These are phyloP conservation scores for Castanospermum australe DNA, from an alignment of 306 rosid genomes.

Conservation along the genomic window DNA sequence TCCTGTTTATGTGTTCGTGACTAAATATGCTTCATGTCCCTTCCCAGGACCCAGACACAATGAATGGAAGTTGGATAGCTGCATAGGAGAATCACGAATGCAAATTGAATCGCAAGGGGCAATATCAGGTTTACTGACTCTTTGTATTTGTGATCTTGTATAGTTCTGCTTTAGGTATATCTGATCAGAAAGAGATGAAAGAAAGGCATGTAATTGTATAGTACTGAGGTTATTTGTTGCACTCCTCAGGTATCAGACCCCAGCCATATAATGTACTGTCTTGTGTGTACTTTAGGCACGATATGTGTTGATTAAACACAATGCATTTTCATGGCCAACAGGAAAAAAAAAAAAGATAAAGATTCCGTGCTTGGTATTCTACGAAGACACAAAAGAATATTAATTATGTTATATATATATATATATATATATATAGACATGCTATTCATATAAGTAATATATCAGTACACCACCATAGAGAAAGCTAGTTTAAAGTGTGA, in stretches of 20 bases:
- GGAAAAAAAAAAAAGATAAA: too few relatives aligned
- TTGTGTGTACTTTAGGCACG: too few relatives aligned
- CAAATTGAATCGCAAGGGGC: neutral
- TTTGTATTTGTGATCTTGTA: slow-evolving; percentile 9
- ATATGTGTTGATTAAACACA: too few relatives aligned
- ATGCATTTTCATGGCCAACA: too few relatives aligned
- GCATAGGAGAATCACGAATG: slow-evolving; percentile 6
- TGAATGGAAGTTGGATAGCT: neutral
- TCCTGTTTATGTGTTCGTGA: slow-evolving; percentile 60
- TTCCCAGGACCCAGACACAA: neutral
- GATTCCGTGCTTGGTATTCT: too few relatives aligned
- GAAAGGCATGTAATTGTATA: slow-evolving; percentile 24
- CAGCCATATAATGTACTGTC: too few relatives aligned
- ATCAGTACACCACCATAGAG: too few relatives aligned
- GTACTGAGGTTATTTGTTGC: neutral
- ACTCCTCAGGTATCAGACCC: neutral
- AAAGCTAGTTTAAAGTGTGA: neutral
- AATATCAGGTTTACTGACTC: slow-evolving; percentile 9
- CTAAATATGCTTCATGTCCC: neutral
- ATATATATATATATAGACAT: too few relatives aligned
- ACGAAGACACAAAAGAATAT: too few relatives aligned
- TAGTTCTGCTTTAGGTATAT: neutral
- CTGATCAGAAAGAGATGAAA: neutral
- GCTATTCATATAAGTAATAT: too few relatives aligned
- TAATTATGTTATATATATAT: too few relatives aligned